Conservation (phyloP, 768 basidiomycete species). For the Lactifluus rugatus region DNA sequence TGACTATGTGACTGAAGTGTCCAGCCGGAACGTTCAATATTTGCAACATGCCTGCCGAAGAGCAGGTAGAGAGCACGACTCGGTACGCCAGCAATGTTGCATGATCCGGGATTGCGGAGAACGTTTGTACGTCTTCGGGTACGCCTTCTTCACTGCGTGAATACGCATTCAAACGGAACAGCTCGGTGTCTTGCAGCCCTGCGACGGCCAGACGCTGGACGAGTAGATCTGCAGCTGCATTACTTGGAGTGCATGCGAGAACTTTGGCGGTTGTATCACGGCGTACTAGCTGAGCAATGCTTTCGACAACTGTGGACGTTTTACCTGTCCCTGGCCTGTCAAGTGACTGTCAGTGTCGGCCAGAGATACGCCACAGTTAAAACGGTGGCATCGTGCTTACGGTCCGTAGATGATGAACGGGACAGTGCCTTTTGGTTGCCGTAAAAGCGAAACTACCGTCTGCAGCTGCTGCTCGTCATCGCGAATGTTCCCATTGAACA, state of each 20-base stretch:
- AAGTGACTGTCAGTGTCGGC: not conserved
- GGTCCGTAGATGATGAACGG: slow-evolving; percentile 58
- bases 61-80: slow-evolving; percentile 49
- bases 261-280: slow-evolving; percentile 21
- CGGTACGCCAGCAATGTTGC: slow-evolving; percentile 33
- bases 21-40: slow-evolving; percentile 40
- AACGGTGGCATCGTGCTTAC: slow-evolving; percentile 28
- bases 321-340: slow-evolving; percentile 34
- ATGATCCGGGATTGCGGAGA: slow-evolving; percentile 29
- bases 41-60: slow-evolving; percentile 40
- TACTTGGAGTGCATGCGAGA: slow-evolving; percentile 31
- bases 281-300: slow-evolving; percentile 28
- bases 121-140: slow-evolving; percentile 28
- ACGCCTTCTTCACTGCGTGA: slow-evolving; percentile 31
- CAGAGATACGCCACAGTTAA: not conserved
- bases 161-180: slow-evolving; percentile 47
- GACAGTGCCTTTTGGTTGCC: slow-evolving; percentile 34
- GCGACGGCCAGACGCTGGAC: slow-evolving; percentile 21
- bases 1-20: slow-evolving; percentile 50
- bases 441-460: slow-evolving; percentile 37
- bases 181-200: slow-evolving; percentile 20
- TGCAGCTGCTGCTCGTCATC: slow-evolving; percentile 39
- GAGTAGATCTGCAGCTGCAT: slow-evolving; percentile 29
- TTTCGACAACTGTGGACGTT: slow-evolving; percentile 30
- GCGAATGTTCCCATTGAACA: slow-evolving; percentile 34